A percentile compares a stretch with the other conserved stretches of the same genome.
Evolutionary conservation across 164 flowering plant genomes (phyloP).

Genomic region (Pachysandra terminalis): DNA sequence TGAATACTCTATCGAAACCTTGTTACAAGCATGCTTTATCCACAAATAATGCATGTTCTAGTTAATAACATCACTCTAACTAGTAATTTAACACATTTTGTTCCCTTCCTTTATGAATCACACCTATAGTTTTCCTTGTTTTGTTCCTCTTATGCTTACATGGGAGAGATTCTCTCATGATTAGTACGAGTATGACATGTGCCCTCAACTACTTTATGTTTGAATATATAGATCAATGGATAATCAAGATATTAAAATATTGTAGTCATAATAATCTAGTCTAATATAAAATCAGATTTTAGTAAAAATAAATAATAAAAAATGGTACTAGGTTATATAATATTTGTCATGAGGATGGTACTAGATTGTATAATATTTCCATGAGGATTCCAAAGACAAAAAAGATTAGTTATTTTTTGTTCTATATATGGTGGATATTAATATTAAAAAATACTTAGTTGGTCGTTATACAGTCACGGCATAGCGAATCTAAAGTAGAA

Average conservation of each 20-base stretch:
- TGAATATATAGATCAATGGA: neutral
- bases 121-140: slow-evolving; percentile 7
- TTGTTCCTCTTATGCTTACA: neutral
- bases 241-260: neutral
- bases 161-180: slow-evolving; percentile 8
- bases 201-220: slow-evolving; percentile 1
- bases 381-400: too few relatives aligned
- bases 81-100: neutral
- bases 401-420: too few relatives aligned
- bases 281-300: neutral
- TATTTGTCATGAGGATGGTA: too few relatives aligned
- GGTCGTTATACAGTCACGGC: neutral
- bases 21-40: neutral
- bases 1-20: neutral
- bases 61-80: too few relatives aligned
- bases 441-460: neutral
- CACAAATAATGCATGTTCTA: neutral
- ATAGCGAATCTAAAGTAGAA: neutral
- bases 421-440: too few relatives aligned
- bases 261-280: neutral
- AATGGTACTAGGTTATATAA: too few relatives aligned
- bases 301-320: too few relatives aligned
- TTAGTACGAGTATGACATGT: slow-evolving; percentile 3
- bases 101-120: neutral
- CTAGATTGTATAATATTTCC: too few relatives aligned